A percentile compares a stretch with the other conserved stretches of the same genome.
Conservation (phyloP, 192 early-diverging fungal species). For the Umbelopsis isabellina region DNA sequence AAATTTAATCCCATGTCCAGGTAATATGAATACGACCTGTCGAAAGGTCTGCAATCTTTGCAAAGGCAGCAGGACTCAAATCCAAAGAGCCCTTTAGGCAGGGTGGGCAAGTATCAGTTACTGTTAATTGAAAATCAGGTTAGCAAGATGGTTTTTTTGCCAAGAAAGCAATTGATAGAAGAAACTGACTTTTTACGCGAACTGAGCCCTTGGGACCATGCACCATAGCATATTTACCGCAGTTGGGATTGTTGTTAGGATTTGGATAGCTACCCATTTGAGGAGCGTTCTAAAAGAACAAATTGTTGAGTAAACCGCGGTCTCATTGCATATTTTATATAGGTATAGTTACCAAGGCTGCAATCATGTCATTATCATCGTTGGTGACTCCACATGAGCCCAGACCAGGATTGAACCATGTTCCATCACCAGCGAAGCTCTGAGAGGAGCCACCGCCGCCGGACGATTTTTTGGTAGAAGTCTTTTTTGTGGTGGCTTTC, state of each 20-base stretch:
- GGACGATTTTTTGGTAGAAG: background rate
- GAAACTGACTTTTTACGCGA: conserved; percentile 46
- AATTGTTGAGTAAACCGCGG: background rate
- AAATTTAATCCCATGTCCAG: conserved; percentile 39
- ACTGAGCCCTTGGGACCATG: conserved; percentile 53
- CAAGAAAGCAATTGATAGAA: too few species aligned
- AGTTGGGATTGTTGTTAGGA: conserved; percentile 50
- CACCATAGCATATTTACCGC: conserved; percentile 54
- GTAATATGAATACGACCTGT: conserved; percentile 35
- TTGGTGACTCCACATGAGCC: conserved; percentile 58
- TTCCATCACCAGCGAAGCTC: conserved; percentile 56
- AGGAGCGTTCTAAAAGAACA: conserved; percentile 43
- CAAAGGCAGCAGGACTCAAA: conserved; percentile 53
- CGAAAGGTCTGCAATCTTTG: conserved; percentile 31
- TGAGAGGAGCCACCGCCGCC: background rate
- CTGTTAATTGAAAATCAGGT: background rate
- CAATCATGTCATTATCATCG: conserved; percentile 51
- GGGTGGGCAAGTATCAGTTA: conserved; percentile 50
- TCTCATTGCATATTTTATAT: background rate
- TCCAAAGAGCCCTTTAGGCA: conserved; percentile 50
- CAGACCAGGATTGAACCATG: conserved; percentile 55
- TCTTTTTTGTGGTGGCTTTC: background rate
- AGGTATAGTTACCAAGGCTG: conserved; percentile 43
- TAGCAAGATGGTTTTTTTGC: too few species aligned
- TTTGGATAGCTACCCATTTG: conserved; percentile 55